Percentiles rank a stretch among this genome's conserved stretches.
phyloP scores from a whole-genome alignment of 176 grass and related monocot genomes.

The Oryza punctata region DNA sequence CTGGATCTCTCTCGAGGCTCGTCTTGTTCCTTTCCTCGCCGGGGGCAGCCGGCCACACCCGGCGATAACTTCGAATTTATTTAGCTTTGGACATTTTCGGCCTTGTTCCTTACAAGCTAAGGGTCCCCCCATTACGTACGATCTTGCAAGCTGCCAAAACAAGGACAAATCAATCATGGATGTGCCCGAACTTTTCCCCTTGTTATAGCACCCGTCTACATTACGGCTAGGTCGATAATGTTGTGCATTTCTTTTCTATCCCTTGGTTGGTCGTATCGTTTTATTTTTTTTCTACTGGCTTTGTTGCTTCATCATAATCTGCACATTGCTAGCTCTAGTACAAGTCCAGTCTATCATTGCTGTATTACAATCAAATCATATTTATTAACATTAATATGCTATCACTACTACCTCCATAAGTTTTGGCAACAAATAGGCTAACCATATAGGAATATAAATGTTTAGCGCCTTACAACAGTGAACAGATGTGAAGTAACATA shows the following conservation, averaged over 20 bases:
- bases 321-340: not conserved
- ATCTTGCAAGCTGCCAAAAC: not conserved
- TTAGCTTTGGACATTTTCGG: not conserved
- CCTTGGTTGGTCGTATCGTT: not conserved
- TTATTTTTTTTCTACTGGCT: not conserved
- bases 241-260: not conserved
- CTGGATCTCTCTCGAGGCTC: not conserved
- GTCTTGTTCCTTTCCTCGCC: slow-evolving; percentile 3
- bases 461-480: not conserved
- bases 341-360: not conserved
- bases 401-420: not conserved
- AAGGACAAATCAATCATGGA: not conserved
- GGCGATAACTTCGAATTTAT: not conserved
- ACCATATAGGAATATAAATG: not conserved
- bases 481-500: not conserved
- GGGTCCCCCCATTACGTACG: not conserved
- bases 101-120: not conserved
- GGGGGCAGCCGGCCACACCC: not conserved
- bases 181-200: not conserved
- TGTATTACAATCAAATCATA: not conserved
- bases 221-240: not conserved
- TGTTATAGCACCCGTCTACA: not conserved
- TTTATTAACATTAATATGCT: not conserved
- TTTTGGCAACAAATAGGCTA: too few relatives aligned
- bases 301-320: not conserved